Conservation (phyloP, 129 eudicot genomes). For the Arctium lappa region DNA sequence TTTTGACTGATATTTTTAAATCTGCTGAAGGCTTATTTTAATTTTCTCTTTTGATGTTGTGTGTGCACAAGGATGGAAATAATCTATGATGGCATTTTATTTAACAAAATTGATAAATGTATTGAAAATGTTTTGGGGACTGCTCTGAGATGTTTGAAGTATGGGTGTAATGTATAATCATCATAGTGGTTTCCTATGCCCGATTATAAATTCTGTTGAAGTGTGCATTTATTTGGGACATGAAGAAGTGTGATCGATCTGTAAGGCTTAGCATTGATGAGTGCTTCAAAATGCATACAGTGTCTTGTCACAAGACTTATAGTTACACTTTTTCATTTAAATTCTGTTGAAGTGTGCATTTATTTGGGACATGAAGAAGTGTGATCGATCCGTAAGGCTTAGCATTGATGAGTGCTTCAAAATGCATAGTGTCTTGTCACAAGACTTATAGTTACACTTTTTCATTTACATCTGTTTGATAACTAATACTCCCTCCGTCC, state of each 20-base stretch:
- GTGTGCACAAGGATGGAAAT: neutral
- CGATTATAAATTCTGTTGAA: neutral
- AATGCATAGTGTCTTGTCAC: neutral
- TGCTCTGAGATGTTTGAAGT: neutral
- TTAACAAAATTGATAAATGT: neutral
- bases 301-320: neutral
- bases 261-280: neutral
- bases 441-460: neutral
- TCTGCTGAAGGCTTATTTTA: neutral
- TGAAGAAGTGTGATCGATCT: neutral
- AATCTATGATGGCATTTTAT: neutral
- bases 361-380: neutral
- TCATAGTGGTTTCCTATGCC: neutral
- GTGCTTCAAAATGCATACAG: neutral
- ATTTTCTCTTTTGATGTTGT: neutral
- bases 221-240: neutral
- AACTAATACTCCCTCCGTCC: no score
- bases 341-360: no score
- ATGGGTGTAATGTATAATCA: neutral
- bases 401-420: neutral
- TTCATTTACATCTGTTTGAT: neutral
- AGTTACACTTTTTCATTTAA: neutral
- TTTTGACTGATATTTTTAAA: no score
- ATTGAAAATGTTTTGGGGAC: neutral
- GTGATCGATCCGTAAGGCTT: neutral